A percentile compares a stretch with the other conserved stretches of the same genome.
Conservation (phyloP, 805 yeast genomes). For the Candida schatavii region DNA sequence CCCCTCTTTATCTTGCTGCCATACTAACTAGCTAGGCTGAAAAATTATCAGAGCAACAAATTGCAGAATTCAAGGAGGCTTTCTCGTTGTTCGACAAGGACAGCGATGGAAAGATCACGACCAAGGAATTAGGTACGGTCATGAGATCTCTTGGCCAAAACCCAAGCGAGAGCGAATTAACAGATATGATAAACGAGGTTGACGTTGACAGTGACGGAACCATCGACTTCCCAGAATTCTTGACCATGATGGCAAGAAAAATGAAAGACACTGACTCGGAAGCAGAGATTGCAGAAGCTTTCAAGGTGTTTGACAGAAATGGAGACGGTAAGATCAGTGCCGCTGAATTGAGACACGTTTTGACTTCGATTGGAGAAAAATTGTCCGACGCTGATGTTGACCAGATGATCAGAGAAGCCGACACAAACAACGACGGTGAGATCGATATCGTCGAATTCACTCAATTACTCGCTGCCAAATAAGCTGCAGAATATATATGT, state of each 20-base stretch:
- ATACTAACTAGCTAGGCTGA: slow-evolving; percentile 55
- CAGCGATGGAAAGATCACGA: slow-evolving; percentile 94
- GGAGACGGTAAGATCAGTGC: slow-evolving; percentile 97
- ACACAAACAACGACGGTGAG: slow-evolving; percentile 93
- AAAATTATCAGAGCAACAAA: slow-evolving; percentile 92
- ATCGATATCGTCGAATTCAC: slow-evolving; percentile 97
- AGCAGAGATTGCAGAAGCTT: slow-evolving; percentile 96
- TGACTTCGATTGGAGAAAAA: slow-evolving; percentile 96
- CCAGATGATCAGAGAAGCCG: slow-evolving; percentile 96
- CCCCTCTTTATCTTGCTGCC: too few relatives aligned
- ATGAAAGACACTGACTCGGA: slow-evolving; percentile 96
- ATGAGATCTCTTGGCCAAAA: slow-evolving; percentile 99
- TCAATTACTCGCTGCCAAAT: slow-evolving; percentile 77
- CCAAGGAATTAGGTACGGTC: slow-evolving; percentile 93
- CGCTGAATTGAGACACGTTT: slow-evolving; percentile 93
- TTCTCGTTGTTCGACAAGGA: slow-evolving; percentile 96
- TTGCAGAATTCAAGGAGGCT: slow-evolving; percentile 96
- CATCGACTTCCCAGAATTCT: slow-evolving; percentile 47
- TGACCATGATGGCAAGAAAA: slow-evolving; percentile 53
- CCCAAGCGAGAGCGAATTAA: slow-evolving; percentile 93
- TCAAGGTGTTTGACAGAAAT: slow-evolving; percentile 93
- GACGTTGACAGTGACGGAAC: slow-evolving; percentile 92
- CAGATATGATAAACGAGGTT: slow-evolving; percentile 96
- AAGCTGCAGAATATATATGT: slow-evolving; percentile 11
- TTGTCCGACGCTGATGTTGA: slow-evolving; percentile 95